A percentile compares a stretch with the other conserved stretches of the same genome.
phyloP scores from a whole-genome alignment of 2,329 filamentous ascomycete species.

The Podosphaera aphanis region DNA sequence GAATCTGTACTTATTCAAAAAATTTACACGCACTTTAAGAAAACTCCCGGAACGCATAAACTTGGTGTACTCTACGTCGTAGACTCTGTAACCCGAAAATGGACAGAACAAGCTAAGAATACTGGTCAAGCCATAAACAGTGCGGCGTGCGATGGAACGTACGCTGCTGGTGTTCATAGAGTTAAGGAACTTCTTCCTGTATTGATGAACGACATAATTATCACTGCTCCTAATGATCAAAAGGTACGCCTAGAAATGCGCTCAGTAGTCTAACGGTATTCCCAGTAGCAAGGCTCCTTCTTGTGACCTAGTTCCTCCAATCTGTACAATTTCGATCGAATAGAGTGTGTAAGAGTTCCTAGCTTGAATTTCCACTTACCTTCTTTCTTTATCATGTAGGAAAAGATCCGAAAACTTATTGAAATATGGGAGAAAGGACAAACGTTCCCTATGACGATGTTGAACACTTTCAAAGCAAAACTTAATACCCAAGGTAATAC shows the following conservation, averaged over 20 bases:
- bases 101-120: constrained; percentile 84
- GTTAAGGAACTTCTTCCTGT: constrained; percentile 85
- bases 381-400: constrained; percentile 34
- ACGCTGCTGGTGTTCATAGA: constrained; percentile 83
- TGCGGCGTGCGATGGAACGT: constrained; percentile 72
- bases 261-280: constrained; percentile 5
- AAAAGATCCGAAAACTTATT: constrained; percentile 85
- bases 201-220: constrained; percentile 87
- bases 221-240: constrained; percentile 73
- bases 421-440: constrained; percentile 95
- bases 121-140: constrained; percentile 61
- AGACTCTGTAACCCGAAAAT: constrained; percentile 98
- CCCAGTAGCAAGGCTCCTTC: constrained; percentile 10
- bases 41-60: constrained; percentile 84
- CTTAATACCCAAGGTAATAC: constrained; percentile 46
- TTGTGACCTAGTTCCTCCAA: constrained; percentile 7
- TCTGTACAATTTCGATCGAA: constrained; percentile 4
- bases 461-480: constrained; percentile 63
- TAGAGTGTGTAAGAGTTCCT: constrained; percentile 3
- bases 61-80: constrained; percentile 97
- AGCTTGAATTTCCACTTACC: constrained; percentile 23
- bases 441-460: constrained; percentile 64
- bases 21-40: constrained; percentile 92
- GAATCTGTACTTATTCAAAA: constrained; percentile 90
- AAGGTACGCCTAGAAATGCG: constrained; percentile 47